Percentiles rank a stretch among this genome's conserved stretches.
phyloP scores from a whole-genome alignment of 495 filamentous ascomycete species.

The Extremus antarcticus region DNA sequence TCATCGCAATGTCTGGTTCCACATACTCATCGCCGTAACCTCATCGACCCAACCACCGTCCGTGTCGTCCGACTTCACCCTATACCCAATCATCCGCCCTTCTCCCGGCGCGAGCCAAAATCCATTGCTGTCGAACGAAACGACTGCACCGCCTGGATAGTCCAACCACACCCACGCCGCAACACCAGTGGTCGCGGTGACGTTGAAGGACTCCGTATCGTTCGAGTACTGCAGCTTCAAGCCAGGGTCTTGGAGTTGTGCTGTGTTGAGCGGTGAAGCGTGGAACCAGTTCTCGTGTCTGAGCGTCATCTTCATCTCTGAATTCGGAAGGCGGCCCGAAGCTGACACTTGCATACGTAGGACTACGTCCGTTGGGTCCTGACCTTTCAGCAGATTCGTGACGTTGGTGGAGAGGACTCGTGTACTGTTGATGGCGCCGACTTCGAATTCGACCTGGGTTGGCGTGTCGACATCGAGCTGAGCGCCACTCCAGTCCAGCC shows the following conservation, averaged over 20 bases:
- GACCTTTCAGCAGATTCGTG: not conserved
- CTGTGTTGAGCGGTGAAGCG: conserved; percentile 41
- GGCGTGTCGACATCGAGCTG: not conserved
- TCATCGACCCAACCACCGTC: conserved; percentile 39
- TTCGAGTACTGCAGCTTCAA: conserved; percentile 37
- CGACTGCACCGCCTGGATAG: conserved; percentile 44
- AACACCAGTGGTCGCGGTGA: conserved; percentile 46
- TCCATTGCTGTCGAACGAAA: conserved; percentile 51
- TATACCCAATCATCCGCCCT: conserved; percentile 39
- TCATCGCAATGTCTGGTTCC: conserved; percentile 50
- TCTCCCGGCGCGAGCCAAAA: conserved; percentile 48
- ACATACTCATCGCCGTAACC: conserved; percentile 52
- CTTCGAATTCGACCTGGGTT: not conserved
- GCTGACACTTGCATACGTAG: conserved; percentile 31
- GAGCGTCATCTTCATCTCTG: conserved; percentile 40
- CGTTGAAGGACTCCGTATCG: conserved; percentile 37
- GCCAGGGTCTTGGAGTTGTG: conserved; percentile 45
- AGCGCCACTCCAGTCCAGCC: not conserved
- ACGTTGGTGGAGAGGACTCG: not conserved
- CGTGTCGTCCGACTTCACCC: conserved; percentile 39
- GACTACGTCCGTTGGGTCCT: not conserved
- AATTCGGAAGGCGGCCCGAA: conserved; percentile 52
- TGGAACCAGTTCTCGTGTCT: conserved; percentile 49
- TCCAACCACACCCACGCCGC: conserved; percentile 62
- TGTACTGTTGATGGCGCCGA: not conserved